A percentile compares a stretch with the other conserved stretches of the same genome.
phyloP scores from a whole-genome alignment of 2,329 filamentous ascomycete genomes.

The Macrophomina phaseolina region DNA sequence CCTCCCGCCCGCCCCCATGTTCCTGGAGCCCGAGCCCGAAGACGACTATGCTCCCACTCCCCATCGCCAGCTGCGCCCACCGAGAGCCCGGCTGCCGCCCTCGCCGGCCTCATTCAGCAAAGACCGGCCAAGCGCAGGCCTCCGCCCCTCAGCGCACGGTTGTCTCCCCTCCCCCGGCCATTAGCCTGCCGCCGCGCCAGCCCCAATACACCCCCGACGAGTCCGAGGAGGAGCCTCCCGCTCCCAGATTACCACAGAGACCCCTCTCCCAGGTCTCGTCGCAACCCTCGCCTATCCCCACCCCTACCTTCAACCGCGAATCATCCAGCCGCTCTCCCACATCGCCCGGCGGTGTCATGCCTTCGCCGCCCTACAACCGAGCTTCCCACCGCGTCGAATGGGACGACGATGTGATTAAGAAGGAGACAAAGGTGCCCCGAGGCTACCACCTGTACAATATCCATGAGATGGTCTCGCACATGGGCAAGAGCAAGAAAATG shows the following conservation, averaged over 20 bases:
- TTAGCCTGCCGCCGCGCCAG: slow-evolving; percentile 55
- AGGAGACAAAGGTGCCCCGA: slow-evolving; percentile 43
- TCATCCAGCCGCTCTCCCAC: slow-evolving; percentile 30
- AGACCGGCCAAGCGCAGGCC: slow-evolving; percentile 72
- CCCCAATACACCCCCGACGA: slow-evolving; percentile 68
- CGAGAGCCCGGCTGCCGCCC: slow-evolving; percentile 63
- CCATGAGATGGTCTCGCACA: slow-evolving; percentile 95
- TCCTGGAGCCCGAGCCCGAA: slow-evolving; percentile 52
- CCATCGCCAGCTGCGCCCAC: slow-evolving; percentile 51
- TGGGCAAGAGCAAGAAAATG: slow-evolving; percentile 98
- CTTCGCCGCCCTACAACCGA: slow-evolving; percentile 57
- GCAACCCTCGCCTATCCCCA: slow-evolving; percentile 50
- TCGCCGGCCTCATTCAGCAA: slow-evolving; percentile 60
- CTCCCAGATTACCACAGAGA: slow-evolving; percentile 65
- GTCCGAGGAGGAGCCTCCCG: slow-evolving; percentile 68
- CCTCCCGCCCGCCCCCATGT: slow-evolving; percentile 47
- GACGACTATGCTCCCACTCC: slow-evolving; percentile 49
- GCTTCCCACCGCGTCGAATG: slow-evolving; percentile 47
- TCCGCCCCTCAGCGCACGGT: slow-evolving; percentile 24
- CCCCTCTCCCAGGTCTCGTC: slow-evolving; percentile 63
- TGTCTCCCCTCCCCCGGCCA: slow-evolving; percentile 54
- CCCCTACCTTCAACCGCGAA: slow-evolving; percentile 41
- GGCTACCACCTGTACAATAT: slow-evolving; percentile 96
- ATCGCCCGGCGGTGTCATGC: slow-evolving; percentile 47
- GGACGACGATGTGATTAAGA: slow-evolving; percentile 49